These are phyloP conservation scores for Nannochloropsis salina DNA, from an alignment of 108 stramenopile species.

Conservation along the genomic window DNA sequence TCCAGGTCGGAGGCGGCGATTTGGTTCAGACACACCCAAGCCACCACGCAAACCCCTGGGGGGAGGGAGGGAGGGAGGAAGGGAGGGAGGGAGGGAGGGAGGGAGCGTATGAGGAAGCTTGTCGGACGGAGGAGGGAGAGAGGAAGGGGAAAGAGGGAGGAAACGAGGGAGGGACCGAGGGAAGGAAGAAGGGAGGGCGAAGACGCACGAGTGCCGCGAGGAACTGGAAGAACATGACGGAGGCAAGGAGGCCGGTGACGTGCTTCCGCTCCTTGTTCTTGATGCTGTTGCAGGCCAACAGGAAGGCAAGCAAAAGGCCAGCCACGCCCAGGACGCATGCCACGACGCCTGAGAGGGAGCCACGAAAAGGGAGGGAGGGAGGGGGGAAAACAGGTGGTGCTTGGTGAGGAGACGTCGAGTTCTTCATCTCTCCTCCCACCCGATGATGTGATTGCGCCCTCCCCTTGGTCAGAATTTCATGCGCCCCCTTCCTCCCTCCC, in stretches of 20 bases:
- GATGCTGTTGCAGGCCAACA: not conserved
- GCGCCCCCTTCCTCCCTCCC: not conserved
- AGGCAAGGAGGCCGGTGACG: not conserved
- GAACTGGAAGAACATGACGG: conserved; percentile 4
- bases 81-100: not conserved
- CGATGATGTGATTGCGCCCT: too few relatives aligned
- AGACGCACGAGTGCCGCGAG: not conserved
- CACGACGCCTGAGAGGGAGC: not conserved
- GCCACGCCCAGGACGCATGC: not conserved
- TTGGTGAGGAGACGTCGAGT: too few relatives aligned
- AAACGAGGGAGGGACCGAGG: not conserved
- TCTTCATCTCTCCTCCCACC: too few relatives aligned
- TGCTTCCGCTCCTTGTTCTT: conserved; percentile 11
- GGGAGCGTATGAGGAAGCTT: too few relatives aligned
- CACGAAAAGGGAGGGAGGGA: not conserved
- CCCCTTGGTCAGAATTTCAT: too few relatives aligned
- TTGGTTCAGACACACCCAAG: not conserved
- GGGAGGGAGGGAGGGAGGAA: conserved; percentile 1
- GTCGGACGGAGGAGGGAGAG: not conserved
- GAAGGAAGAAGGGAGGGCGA: not conserved
- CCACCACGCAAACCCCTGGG: not conserved
- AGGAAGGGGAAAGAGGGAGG: not conserved
- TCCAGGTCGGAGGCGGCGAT: not conserved
- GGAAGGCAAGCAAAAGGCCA: not conserved
- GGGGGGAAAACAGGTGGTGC: not conserved